Evolutionary conservation across 352 stramenopile species (phyloP), one percentile per base, ranked within the genome.

Genomic region (Thalassiosira livingstoniorum): DNA sequence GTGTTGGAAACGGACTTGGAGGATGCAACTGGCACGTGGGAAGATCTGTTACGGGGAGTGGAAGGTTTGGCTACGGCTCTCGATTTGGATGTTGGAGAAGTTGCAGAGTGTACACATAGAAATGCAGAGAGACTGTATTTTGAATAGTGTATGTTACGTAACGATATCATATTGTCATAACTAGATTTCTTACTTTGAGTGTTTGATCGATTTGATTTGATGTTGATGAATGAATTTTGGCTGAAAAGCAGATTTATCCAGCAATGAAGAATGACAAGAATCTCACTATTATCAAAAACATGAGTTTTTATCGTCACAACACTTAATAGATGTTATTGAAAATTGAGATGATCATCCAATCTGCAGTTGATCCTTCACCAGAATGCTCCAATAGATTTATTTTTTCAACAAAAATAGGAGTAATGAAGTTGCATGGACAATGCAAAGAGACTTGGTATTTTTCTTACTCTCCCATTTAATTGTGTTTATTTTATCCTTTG

Each of bases 1-100:
- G 55, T 94, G 13, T 61, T 94, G 15, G 90, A 94, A 83, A 91
- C 87, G 18, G 90, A 94, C 85, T 85, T 91, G 47, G 90, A 94
- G 78, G 83, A 94, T 85, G 67, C 83, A 31, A 45, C 68, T 11
- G 23, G 25, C 54, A 83, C 90, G n/a, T 75, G 54, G 60, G 53
- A 85, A 27, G 85, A 86, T 79, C 82, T 93, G 37, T 32, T 78
- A 35, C 10, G 29, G 18, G 78, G 85, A 18, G 64, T 90, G 11
- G 0, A 79, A 34, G 64, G 80, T 43, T 76, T 93, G 23, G 66
- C 87, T 7, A 29, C 80, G 37, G 80, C 78, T 27, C 78, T 94
- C 7, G 67, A 82, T n/a, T 54, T 92, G 23, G 60, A 79, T 47
- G 39, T 76, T 4, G n/a, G 79, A 11, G 81, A 91, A 31, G 74